phyloP scores from a whole-genome alignment of 2,329 filamentous ascomycete genomes.

The Pleomassaria siparia region DNA sequence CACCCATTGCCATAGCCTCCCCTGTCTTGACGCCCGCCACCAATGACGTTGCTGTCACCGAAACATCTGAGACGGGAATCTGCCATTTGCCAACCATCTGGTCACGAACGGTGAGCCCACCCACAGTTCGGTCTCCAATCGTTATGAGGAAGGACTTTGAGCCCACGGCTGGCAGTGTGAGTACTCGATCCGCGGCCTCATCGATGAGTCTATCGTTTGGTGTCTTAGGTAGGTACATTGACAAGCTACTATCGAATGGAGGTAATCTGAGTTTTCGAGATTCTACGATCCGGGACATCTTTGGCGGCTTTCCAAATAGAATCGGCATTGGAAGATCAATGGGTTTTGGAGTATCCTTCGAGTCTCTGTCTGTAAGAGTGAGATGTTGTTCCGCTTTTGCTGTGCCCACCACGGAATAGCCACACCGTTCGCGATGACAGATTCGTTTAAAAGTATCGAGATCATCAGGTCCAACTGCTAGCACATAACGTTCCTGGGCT shows the following conservation, averaged over 20 bases:
- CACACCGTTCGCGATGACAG: slow-evolving; percentile 79
- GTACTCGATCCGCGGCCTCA: slow-evolving; percentile 78
- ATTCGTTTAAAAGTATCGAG: slow-evolving; percentile 74
- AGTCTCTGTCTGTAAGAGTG: slow-evolving; percentile 79
- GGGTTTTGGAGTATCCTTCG: slow-evolving; percentile 70
- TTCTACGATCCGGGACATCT: slow-evolving; percentile 73
- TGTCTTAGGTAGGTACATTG: slow-evolving; percentile 63
- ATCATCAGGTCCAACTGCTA: slow-evolving; percentile 79
- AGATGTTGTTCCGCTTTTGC: slow-evolving; percentile 73
- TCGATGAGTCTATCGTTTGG: slow-evolving; percentile 56
- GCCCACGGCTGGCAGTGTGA: slow-evolving; percentile 85
- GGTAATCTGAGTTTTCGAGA: slow-evolving; percentile 68
- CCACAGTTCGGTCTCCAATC: slow-evolving; percentile 89
- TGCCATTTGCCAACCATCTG: slow-evolving; percentile 98
- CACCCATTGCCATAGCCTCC: slow-evolving; percentile 98
- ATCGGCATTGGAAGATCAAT: slow-evolving; percentile 89
- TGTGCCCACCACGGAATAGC: slow-evolving; percentile 86
- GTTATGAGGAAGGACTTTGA: slow-evolving; percentile 98
- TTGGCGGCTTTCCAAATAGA: slow-evolving; percentile 85
- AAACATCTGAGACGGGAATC: slow-evolving; percentile 88
- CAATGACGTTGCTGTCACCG: slow-evolving; percentile 84
- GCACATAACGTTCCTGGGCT: slow-evolving; percentile 92
- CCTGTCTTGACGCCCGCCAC: slow-evolving; percentile 72
- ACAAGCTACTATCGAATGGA: slow-evolving; percentile 74
- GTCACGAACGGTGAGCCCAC: slow-evolving; percentile 83